A percentile compares a stretch with the other conserved stretches of the same genome.
These are phyloP conservation scores for Rubroshorea leprosula DNA, from an alignment of 345 rosid species.

Conservation along the genomic window DNA sequence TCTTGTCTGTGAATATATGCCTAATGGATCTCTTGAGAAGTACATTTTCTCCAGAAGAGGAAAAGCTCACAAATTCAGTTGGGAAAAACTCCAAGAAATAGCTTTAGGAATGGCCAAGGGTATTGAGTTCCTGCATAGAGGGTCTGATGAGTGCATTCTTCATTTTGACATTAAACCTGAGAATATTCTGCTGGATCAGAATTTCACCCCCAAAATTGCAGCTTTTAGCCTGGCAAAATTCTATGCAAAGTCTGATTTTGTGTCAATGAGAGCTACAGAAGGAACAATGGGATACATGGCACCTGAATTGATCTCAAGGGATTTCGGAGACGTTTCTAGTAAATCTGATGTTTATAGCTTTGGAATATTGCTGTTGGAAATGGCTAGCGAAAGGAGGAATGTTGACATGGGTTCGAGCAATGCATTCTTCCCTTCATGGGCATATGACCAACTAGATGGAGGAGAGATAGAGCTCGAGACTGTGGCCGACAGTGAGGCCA, in stretches of 20 bases:
- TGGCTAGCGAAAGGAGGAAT: slow-evolving; percentile 13
- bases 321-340: background rate
- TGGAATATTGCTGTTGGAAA: slow-evolving; percentile 5
- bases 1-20: slow-evolving; percentile 17
- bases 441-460: slow-evolving; percentile 9
- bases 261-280: background rate
- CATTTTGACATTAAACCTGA: slow-evolving; percentile 12
- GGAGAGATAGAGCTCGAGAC: slow-evolving; percentile 11
- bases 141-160: background rate
- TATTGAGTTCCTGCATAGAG: background rate
- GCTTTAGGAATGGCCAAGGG: background rate
- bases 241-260: background rate
- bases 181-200: slow-evolving; percentile 6
- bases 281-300: slow-evolving; percentile 9
- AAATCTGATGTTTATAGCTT: slow-evolving; percentile 15
- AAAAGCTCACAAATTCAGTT: background rate
- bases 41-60: background rate
- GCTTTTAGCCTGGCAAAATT: slow-evolving; percentile 1
- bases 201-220: background rate
- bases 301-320: slow-evolving; percentile 6
- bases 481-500: slow-evolving; percentile 6
- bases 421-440: slow-evolving; percentile 12
- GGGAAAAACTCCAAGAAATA: slow-evolving; percentile 13
- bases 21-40: slow-evolving; percentile 20
- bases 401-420: background rate